Percentiles rank a stretch among this genome's conserved stretches.
Conservation (phyloP, 805 yeast genomes). For the Jamesozyma jinghongensis region DNA sequence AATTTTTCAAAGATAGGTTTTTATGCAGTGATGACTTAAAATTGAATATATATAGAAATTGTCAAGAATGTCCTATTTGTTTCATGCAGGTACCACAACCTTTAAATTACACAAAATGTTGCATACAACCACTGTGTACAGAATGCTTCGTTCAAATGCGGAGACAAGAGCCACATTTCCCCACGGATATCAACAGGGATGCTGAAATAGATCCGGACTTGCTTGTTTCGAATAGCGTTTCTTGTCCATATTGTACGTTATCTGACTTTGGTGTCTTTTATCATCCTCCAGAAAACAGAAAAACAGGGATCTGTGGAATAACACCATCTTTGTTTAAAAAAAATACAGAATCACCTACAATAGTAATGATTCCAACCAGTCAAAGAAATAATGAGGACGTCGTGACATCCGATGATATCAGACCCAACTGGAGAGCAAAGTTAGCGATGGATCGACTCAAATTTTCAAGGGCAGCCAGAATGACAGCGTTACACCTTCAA, state of each 20-base stretch:
- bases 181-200: slow-evolving; percentile 17
- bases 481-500: not conserved
- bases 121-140: slow-evolving; percentile 87
- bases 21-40: slow-evolving; percentile 30
- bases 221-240: slow-evolving; percentile 75
- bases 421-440: slow-evolving; percentile 86
- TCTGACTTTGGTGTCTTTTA: slow-evolving; percentile 77
- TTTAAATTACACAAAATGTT: slow-evolving; percentile 75
- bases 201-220: slow-evolving; percentile 41
- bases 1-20: not conserved
- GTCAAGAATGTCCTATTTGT: slow-evolving; percentile 65
- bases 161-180: slow-evolving; percentile 30
- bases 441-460: slow-evolving; percentile 27
- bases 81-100: slow-evolving; percentile 36
- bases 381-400: slow-evolving; percentile 34
- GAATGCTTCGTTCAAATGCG: slow-evolving; percentile 96
- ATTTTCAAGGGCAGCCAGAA: not conserved
- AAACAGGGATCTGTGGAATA: slow-evolving; percentile 47
- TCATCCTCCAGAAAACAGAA: slow-evolving; percentile 44
- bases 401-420: slow-evolving; percentile 63
- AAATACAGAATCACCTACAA: not conserved
- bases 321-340: slow-evolving; percentile 37
- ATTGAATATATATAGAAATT: slow-evolving; percentile 50
- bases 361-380: too few species aligned
- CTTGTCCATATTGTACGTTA: slow-evolving; percentile 88